Conservation (phyloP, 371 early-diverging fungal species). For the Blakeslea trispora region DNA sequence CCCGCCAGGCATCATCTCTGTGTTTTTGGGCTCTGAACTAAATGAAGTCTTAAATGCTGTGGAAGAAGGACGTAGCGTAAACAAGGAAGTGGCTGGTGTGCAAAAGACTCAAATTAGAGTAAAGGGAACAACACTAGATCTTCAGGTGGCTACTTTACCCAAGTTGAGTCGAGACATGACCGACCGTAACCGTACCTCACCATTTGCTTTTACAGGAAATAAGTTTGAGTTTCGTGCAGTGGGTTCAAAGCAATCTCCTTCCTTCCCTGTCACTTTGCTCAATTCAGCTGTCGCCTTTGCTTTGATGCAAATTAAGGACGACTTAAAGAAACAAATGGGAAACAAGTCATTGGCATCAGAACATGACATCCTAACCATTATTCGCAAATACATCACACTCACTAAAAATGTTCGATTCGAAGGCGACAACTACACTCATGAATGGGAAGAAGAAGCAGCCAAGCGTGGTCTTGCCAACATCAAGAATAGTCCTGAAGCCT, state of each 20-base stretch:
- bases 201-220: conserved; percentile 99
- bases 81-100: conserved; percentile 75
- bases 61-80: conserved; percentile 85
- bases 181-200: conserved; percentile 98
- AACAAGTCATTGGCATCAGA: conserved; percentile 71
- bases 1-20: conserved; percentile 96
- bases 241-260: conserved; percentile 96
- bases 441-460: conserved; percentile 79
- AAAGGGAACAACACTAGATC: conserved; percentile 93
- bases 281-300: conserved; percentile 93
- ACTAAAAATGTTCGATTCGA: conserved; percentile 94
- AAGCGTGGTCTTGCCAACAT: conserved; percentile 94
- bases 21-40: conserved; percentile 95
- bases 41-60: conserved; percentile 91
- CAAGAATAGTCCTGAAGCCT: conserved; percentile 84
- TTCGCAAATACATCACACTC: conserved; percentile 78
- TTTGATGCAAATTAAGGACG: conserved; percentile 71
- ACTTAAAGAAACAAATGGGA: conserved; percentile 77
- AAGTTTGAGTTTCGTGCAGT: conserved; percentile 99
- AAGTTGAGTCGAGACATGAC: conserved; percentile 93
- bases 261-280: conserved; percentile 92
- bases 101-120: conserved; percentile 88
- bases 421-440: conserved; percentile 92
- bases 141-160: conserved; percentile 93
- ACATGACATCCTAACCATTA: conserved; percentile 87